Evolutionary conservation across 352 stramenopile species (phyloP), one percentile per base, ranked within the genome.

Genomic region (Globisporangium yorkense): DNA sequence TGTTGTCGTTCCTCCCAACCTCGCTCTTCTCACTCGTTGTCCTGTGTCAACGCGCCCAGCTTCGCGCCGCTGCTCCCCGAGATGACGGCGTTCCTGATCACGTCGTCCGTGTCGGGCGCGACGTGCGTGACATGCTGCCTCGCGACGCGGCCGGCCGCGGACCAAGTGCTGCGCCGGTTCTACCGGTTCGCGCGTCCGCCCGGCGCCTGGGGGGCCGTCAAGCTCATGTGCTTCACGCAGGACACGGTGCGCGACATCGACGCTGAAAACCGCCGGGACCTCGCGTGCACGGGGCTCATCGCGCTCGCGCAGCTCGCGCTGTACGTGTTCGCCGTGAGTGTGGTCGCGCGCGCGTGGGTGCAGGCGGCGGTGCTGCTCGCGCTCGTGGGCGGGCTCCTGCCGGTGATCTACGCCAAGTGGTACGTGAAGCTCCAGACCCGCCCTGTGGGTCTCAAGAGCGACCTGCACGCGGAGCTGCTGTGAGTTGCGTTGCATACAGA

Each of bases 351-450:
- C 47, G 81, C 75, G 21, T 88, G 78, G 81, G 62, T 53, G 13
- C 81, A 91, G 65, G 72, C 70, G 2, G 56, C 74, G 4, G 63
- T 87, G 41, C 68, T 91, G 40, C 54, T 67, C 27, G 51, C 45
- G 4, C 51, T 84, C 10, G 40, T 91, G 52, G 57, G 59, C 31
- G 53, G 80, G 20, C 65, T 80, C 2, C 52, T 72, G 9, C 76
- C 81, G 2, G 33, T 84, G 16, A 87, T 91, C 47, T 89, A 88
- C 66, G 72, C 77, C n/a, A 84, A 91, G 51, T 91, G 81, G 81
- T 91, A 84, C 57, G 65, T 74, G 20, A 80, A 88, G 56, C 64
- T 91, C 41, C 68, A 84, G 62, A 72, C 84, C 57, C 71, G 67
- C 4, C 75, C 79, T 7, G 68, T 86, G 10, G 76, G 74, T 40